phyloP scores from a whole-genome alignment of 176 grass and related monocot genomes.

The Triticum timopheevii region DNA sequence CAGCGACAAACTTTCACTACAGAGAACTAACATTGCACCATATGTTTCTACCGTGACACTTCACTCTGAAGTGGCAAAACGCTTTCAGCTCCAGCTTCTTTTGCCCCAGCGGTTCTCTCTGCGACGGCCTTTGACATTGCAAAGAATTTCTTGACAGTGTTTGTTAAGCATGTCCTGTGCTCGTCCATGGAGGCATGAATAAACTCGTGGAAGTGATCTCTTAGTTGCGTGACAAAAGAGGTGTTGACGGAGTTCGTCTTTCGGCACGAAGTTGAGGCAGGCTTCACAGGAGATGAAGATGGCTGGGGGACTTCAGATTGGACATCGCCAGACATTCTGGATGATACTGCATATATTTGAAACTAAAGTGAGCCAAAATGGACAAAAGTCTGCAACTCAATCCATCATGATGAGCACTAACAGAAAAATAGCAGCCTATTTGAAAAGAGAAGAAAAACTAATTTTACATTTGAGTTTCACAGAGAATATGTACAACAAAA shows the following conservation, averaged over 20 bases:
- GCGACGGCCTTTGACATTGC: constrained; percentile 60
- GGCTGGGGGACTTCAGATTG: constrained; percentile 11
- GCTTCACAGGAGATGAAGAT: constrained; percentile 30
- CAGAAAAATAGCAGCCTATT: neutral
- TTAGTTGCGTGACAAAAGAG: constrained; percentile 62
- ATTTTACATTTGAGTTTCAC: neutral
- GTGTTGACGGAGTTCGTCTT: constrained; percentile 57
- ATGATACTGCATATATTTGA: constrained; percentile 18
- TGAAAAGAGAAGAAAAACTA: neutral
- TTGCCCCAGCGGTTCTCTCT: constrained; percentile 36
- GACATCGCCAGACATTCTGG: neutral
- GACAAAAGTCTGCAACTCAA: neutral
- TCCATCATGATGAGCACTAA: neutral
- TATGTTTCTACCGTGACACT: constrained; percentile 24
- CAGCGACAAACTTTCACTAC: neutral
- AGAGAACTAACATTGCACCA: neutral
- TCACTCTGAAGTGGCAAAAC: constrained; percentile 60
- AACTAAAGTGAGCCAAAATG: neutral
- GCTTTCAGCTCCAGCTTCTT: constrained; percentile 50
- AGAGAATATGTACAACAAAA: neutral
- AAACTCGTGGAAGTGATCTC: constrained; percentile 71
- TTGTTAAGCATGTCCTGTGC: constrained; percentile 69
- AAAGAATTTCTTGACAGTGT: constrained; percentile 76
- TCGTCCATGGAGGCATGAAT: constrained; percentile 76
- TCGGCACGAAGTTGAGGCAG: constrained; percentile 45